A percentile compares a stretch with the other conserved stretches of the same genome.
phyloP scores from a whole-genome alignment of 2,329 filamentous ascomycete species.

The Penicillium hordei region DNA sequence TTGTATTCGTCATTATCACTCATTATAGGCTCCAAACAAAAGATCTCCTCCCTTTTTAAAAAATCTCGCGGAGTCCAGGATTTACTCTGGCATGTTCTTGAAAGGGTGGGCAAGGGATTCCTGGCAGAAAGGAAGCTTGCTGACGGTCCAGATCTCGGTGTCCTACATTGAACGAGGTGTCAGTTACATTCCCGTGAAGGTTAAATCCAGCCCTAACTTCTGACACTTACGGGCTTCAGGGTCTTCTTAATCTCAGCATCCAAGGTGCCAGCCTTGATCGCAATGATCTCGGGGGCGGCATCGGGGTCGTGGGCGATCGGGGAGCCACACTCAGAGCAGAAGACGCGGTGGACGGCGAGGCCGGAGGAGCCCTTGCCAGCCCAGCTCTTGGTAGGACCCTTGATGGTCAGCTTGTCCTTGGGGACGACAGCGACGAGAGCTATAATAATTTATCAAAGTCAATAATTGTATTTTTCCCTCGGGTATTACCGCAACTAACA shows the following conservation, averaged over 20 bases:
- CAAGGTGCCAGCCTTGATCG: conserved; percentile 66
- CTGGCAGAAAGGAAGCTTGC: conserved; percentile 69
- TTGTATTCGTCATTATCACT: not conserved
- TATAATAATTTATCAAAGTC: conserved; percentile 37
- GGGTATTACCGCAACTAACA: conserved; percentile 33
- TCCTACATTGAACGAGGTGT: conserved; percentile 32
- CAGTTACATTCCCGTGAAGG: not conserved
- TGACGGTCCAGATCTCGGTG: conserved; percentile 68
- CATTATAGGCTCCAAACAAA: not conserved
- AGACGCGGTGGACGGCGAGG: conserved; percentile 65
- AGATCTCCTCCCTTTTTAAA: not conserved
- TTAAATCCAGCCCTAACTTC: not conserved
- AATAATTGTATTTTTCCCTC: not conserved
- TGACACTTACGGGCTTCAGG: conserved; percentile 55
- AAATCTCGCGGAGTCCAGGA: too few species aligned
- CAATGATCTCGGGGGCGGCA: conserved; percentile 68
- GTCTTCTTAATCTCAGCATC: conserved; percentile 65
- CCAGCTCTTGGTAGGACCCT: conserved; percentile 65
- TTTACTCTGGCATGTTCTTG: conserved; percentile 61
- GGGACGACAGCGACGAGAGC: conserved; percentile 65
- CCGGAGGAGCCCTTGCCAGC: conserved; percentile 61
- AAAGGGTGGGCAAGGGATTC: conserved; percentile 65
- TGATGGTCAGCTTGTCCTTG: conserved; percentile 64
- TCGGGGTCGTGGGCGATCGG: conserved; percentile 71
- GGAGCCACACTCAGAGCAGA: conserved; percentile 68